Conservation (phyloP, 441 rosid species). For the Jatropha podagrica region DNA sequence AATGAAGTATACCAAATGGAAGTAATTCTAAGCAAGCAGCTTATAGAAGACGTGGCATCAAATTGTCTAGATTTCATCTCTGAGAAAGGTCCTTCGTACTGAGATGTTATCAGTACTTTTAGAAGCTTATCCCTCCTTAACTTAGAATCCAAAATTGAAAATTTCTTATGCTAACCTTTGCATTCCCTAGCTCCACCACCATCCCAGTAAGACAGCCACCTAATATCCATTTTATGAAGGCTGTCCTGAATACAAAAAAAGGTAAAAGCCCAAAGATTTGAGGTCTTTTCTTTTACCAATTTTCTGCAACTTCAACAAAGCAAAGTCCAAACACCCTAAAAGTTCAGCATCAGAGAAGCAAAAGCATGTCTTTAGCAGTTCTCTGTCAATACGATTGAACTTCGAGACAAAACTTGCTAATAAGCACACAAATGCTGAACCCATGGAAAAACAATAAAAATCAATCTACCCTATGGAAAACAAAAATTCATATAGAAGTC, state of each 20-base stretch:
- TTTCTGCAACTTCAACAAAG: background rate
- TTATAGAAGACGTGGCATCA: background rate
- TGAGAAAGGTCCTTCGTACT: background rate
- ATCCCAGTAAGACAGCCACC: background rate
- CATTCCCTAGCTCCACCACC: background rate
- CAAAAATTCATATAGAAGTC: background rate
- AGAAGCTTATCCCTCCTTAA: background rate
- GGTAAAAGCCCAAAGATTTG: background rate
- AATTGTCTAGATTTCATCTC: background rate
- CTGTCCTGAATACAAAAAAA: background rate
- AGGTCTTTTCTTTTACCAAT: background rate
- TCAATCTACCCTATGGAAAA: background rate
- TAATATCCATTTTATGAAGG: background rate
- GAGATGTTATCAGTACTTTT: background rate
- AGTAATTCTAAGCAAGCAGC: conserved; percentile 4
- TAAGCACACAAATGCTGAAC: background rate
- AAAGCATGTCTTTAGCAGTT: background rate
- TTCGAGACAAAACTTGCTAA: background rate
- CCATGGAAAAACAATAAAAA: background rate
- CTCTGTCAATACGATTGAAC: background rate
- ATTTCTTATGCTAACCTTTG: background rate
- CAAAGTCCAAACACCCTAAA: background rate
- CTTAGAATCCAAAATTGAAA: background rate
- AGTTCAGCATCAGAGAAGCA: background rate
- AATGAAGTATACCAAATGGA: background rate